Evolutionary conservation across 192 early-diverging fungal genomes (phyloP).

Genomic region (Coemansia guatemalensis): DNA sequence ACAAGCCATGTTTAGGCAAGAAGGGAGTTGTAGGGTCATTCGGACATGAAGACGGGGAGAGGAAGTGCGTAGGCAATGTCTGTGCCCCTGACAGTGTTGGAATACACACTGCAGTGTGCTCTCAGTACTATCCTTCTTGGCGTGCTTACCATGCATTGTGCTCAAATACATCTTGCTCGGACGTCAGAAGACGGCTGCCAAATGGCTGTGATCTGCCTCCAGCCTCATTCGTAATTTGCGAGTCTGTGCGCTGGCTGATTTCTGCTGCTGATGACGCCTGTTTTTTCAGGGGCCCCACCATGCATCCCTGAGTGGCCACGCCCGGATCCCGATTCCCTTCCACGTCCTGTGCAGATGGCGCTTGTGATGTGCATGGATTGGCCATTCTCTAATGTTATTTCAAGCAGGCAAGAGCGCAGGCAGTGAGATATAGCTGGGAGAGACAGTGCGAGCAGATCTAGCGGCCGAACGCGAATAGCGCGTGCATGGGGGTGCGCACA

Average conservation of each 20-base stretch:
- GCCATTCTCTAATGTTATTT: neutral
- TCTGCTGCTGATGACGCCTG: slow-evolving; percentile 44
- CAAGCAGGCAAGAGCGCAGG: neutral
- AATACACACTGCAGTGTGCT: neutral
- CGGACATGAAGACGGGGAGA: neutral
- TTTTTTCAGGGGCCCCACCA: slow-evolving; percentile 33
- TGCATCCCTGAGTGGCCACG: neutral
- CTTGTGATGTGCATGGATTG: neutral
- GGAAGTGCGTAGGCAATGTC: neutral
- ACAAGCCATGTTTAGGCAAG: neutral
- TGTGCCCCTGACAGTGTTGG: neutral
- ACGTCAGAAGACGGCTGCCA: slow-evolving; percentile 73
- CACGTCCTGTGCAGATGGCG: slow-evolving; percentile 1
- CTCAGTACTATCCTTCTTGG: neutral
- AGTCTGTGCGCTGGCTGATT: slow-evolving; percentile 15
- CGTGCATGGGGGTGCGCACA: neutral
- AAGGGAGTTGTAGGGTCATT: neutral
- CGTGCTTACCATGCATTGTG: slow-evolving; percentile 87
- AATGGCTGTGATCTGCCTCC: slow-evolving; percentile 47
- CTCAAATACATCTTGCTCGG: slow-evolving; percentile 76
- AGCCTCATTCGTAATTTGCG: neutral
- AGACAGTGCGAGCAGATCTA: neutral
- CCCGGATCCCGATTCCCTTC: slow-evolving; percentile 9
- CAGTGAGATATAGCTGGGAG: neutral
- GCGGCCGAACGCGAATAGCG: neutral